Evolutionary conservation across 805 yeast genomes (phyloP), one percentile per base, ranked within the genome.

Genomic region (Zygosaccharomyces gambellarensis): DNA sequence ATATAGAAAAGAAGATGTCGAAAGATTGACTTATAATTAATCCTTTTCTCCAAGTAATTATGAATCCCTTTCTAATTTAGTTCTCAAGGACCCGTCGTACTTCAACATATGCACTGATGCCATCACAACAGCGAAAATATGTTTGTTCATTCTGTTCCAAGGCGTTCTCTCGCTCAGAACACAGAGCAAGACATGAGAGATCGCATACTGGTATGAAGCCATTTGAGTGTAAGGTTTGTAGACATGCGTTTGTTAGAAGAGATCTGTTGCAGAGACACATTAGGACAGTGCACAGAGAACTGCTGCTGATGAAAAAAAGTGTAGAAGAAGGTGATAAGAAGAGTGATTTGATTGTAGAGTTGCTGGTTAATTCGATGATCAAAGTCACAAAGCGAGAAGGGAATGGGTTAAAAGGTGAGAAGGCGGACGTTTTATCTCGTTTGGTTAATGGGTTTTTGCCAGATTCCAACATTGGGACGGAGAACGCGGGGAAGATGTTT

Each of bases 141-240:
- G 78, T 84, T 36, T 87, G 95, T 68, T 81, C 86, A 5, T 86
- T 79, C 62, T 87, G 95, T 59, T 87, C 90, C 29, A 73, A 90
- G 54, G 84, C 88, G 5, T 86, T 86, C 61, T 80, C 89, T n/a
- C 71, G 94, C 45, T 79, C 86, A 9, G 94, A 86, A 63, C 94
- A 86, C 65, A 78, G 84, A 57, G 79, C 83, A 38, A 76, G 94
- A 43, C 94, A 86, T 59, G 92, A 86, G 64, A 69, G 90, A 25
- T 82, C 89, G 1, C 94, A 86, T 62, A 85, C 90, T 11, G 85
- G 85, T 59, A 88, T 83, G 59, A 81, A 88, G 54, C 95, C 95
- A 0, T 87, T 84, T 68, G 81, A 80, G 50, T 87, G 95, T 59
- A 71, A 77, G 31, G 75, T 80, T 45, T 87, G 95, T 62, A 74